Base-by-base conservation (phyloP, 2,329 filamentous ascomycete species). In the Ilyonectria destructans region DNA sequence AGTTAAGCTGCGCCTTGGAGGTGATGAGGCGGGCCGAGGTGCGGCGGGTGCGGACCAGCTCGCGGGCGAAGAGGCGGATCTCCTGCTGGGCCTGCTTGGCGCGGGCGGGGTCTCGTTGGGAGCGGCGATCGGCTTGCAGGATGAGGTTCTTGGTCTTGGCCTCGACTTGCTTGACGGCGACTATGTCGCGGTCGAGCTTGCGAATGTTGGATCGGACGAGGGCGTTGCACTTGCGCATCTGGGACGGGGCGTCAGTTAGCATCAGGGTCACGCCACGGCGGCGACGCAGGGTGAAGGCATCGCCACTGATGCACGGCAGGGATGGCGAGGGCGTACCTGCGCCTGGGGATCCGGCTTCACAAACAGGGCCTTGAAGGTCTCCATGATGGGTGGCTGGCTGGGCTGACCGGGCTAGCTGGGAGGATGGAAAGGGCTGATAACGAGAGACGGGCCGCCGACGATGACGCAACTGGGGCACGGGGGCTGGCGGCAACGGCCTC, bases 161-260 rank as follows among this genome's bases (percentile, higher is more conserved):
- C 81, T 99, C 96, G 73, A 94, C 91, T 64, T 89, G 85, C 81
- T 93, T 95, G 72, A 96, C 89, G 72, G 91, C 87, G 61, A 87
- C 83, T 79, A 99, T 96, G 83, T 98, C 95, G 79, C 96, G 95
- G 81, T 99, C 96, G 76, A 99, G 89, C 80, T 97, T 96, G 78
- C 96, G 95, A 70, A 94, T 92, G 82, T 98, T 98, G 79, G 91
- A 85, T 69, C 96, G 94, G 77, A 99, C 92, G 69, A 98, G 89
- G 69, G 90, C 86, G 82, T 98, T 97, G 83, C 96, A 98, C 91
- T 98, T 98, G 71, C 95, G 92, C 83, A 96, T 92, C 96, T 99
- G 66, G 43, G 57, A 61, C 35, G 37, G n/a, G 6, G 23, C 71
- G 55, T 65, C 35, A 58, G 61, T 62, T 29, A 67, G 56, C 55